These are phyloP conservation scores for Skeletonema costatum DNA, from an alignment of 108 stramenopile genomes.

Conservation along the genomic window DNA sequence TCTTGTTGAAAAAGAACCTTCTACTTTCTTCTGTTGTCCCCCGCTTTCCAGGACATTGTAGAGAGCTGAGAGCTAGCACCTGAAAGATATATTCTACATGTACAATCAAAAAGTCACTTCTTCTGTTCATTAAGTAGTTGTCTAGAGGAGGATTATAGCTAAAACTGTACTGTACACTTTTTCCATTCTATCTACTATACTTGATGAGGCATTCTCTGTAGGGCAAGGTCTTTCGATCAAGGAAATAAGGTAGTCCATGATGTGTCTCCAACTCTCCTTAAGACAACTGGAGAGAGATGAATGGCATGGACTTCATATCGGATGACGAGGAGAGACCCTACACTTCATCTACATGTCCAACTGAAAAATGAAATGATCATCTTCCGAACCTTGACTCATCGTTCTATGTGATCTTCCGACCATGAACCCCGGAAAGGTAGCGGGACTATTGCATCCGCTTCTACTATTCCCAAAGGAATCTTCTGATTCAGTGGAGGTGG, in stretches of 20 bases:
- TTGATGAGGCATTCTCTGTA: background rate
- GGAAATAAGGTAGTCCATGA: background rate
- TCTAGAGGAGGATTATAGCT: background rate
- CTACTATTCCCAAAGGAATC: background rate
- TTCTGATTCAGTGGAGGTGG: background rate
- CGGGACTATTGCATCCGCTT: background rate
- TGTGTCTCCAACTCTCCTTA: background rate
- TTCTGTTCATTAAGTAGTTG: background rate
- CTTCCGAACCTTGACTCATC: conserved; percentile 5
- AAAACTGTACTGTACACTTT: background rate
- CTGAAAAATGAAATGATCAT: conserved; percentile 35
- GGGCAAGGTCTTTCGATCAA: background rate
- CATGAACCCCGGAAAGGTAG: background rate
- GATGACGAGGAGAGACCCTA: background rate
- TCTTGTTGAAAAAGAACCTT: too few relatives aligned
- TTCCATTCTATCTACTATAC: background rate
- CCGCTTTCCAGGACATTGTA: too few relatives aligned
- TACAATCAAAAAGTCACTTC: background rate
- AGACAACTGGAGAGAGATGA: background rate
- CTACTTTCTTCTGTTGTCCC: too few relatives aligned
- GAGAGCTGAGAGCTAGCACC: too few relatives aligned
- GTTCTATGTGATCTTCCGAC: background rate
- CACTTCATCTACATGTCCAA: conserved; percentile 24
- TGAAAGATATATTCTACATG: too few relatives aligned
- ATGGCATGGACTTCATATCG: background rate